Evolutionary conservation across 805 yeast species (phyloP), one percentile per base, ranked within the genome.

Genomic region (Candida anglica): DNA sequence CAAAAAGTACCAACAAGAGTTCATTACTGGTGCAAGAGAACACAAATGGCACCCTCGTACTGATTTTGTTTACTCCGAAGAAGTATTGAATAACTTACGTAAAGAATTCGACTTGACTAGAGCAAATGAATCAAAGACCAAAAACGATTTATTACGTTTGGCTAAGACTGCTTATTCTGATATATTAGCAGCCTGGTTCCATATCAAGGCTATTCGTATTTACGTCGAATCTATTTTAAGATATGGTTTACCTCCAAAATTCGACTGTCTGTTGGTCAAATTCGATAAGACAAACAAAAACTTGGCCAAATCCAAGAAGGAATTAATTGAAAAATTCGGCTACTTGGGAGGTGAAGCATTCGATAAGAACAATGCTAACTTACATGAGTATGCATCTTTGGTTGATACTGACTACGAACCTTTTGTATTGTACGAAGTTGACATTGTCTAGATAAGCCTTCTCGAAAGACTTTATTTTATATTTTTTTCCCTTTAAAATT

Each of bases 331-430:
- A 27, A 79, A 86, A 52, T 93, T 82, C 55, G 95, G 95, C 5
- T 91, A 84, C 59, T 69, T 93, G 37, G 96, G 95, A 22, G 98
- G 98, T 19, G 85, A 81, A 49, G 96, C 96, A 0, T 85, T 86
- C 51, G 65, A 73, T 21, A 69, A 75, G 42, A 78, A 81, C 48
- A 86, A 81, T 53, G 48, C 59, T 22, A 79, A 77, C 29, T 71
- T 91, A 50, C 77, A 81, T 46, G 98, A 91, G 58, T 93, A 86
- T 58, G 91, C 96, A 8, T 78, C 95, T 2, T 66, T 93, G 50
- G 96, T 88, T 32, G 98, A 93, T 60, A 79, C 91, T 19, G 97
- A 91, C 38, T 91, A 91, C 58, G 96, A 91, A 63, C 98, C 98
- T 33, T 93, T 93, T 64, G 98, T 91, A 34, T 62, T 93, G 46